Conservation (phyloP, 129 eudicot species). For the Flaveria bidentis region DNA sequence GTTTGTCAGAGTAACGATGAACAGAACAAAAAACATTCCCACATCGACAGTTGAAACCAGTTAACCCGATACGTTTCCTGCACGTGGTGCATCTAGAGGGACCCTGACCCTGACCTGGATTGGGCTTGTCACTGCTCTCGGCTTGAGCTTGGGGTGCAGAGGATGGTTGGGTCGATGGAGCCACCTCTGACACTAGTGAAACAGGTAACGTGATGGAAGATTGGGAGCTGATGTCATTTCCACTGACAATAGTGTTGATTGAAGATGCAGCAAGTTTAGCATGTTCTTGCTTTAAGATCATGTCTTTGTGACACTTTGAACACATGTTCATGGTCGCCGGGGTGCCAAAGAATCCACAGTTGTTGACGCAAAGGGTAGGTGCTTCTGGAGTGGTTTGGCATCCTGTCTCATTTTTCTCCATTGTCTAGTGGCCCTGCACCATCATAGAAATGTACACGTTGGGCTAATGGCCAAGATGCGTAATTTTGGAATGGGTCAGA, state of each 20-base stretch:
- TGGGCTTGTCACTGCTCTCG: slow-evolving; percentile 39
- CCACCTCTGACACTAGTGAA: slow-evolving; percentile 35
- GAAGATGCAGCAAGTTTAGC: slow-evolving; percentile 80
- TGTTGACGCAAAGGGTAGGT: slow-evolving; percentile 61
- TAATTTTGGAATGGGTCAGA: not conserved
- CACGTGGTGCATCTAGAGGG: slow-evolving; percentile 56
- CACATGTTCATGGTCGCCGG: slow-evolving; percentile 83
- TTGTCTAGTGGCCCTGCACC: slow-evolving; percentile 42
- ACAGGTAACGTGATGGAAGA: slow-evolving; percentile 13
- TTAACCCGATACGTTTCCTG: slow-evolving; percentile 64
- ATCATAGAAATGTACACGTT: not conserved
- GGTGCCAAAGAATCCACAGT: slow-evolving; percentile 76
- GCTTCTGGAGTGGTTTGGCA: slow-evolving; percentile 71
- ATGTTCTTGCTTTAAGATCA: slow-evolving; percentile 63
- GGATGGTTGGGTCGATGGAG: slow-evolving; percentile 26
- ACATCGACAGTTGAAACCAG: slow-evolving; percentile 68
- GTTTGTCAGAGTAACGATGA: slow-evolving; percentile 72
- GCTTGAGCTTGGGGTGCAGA: slow-evolving; percentile 27
- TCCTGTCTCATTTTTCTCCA: slow-evolving; percentile 73
- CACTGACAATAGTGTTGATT: slow-evolving; percentile 54
- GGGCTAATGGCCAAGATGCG: no score
- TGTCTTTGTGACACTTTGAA: slow-evolving; percentile 75
- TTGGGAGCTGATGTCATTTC: slow-evolving; percentile 29
- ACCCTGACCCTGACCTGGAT: slow-evolving; percentile 18
- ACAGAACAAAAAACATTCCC: slow-evolving; percentile 60